phyloP scores from a whole-genome alignment of 345 rosid species.

The Ceriops decandra region DNA sequence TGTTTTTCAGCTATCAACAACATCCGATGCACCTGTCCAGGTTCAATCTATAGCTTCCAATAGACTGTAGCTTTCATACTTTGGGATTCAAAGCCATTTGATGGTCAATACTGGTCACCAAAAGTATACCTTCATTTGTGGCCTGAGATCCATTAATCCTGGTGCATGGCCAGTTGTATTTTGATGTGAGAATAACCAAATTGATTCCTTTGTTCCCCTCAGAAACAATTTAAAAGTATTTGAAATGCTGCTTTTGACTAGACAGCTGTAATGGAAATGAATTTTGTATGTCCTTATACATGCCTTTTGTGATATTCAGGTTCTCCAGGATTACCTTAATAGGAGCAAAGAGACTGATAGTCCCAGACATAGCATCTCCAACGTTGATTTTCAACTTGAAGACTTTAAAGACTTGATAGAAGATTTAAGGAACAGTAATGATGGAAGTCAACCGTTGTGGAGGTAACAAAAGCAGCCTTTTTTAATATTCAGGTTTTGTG shows the following conservation, averaged over 20 bases:
- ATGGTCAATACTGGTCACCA: not conserved
- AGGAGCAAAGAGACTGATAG: slow-evolving; percentile 60
- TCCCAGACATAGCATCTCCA: slow-evolving; percentile 46
- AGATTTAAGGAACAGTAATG: slow-evolving; percentile 53
- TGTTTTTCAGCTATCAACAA: not conserved
- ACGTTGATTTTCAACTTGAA: slow-evolving; percentile 62
- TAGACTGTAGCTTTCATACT: not conserved
- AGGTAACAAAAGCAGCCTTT: slow-evolving; percentile 43
- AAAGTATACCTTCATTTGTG: not conserved
- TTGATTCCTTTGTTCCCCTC: not conserved
- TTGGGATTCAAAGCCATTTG: not conserved
- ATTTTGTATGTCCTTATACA: slow-evolving; percentile 13
- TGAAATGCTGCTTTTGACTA: not conserved
- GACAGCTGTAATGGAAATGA: not conserved
- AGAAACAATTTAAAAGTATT: not conserved
- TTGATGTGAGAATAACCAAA: not conserved
- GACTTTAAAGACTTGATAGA: slow-evolving; percentile 67
- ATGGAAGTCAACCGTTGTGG: slow-evolving; percentile 66
- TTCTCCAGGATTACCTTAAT: slow-evolving; percentile 71
- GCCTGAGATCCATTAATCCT: not conserved
- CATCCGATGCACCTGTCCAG: not conserved
- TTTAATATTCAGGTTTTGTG: slow-evolving; percentile 5
- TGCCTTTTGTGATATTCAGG: slow-evolving; percentile 39
- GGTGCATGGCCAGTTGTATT: not conserved
- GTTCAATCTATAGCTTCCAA: not conserved